These are phyloP conservation scores for Clavispora phyllophila DNA, from an alignment of 805 yeast species.

Conservation along the genomic window DNA sequence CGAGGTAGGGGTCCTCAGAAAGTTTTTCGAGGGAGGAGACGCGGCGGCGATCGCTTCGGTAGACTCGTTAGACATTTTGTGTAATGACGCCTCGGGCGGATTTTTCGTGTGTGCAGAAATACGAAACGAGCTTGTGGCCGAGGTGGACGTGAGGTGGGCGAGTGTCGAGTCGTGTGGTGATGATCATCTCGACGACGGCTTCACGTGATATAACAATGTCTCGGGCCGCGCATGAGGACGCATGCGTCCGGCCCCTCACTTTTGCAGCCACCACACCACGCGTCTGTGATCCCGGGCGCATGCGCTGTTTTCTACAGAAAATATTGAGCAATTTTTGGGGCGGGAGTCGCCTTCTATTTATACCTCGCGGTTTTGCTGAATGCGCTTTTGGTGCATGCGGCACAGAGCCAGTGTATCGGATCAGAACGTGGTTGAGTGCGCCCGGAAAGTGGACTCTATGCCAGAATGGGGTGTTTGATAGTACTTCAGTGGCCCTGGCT, in stretches of 20 bases:
- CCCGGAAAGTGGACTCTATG: too few species aligned
- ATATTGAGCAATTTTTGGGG: not conserved
- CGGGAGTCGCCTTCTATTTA: not conserved
- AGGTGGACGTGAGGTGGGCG: not conserved
- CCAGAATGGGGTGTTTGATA: too few species aligned
- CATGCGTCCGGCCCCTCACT: not conserved
- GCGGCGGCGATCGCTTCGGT: conserved; percentile 5
- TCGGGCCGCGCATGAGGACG: not conserved
- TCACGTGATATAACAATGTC: conserved; percentile 1
- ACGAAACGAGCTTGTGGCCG: not conserved
- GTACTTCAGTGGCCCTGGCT: too few species aligned
- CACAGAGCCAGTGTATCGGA: too few species aligned
- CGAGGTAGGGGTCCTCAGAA: conserved; percentile 40
- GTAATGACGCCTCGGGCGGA: conserved; percentile 3
- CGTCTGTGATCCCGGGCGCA: not conserved
- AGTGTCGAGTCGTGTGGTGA: conserved; percentile 6
- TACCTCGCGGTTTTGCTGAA: not conserved
- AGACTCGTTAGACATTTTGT: conserved; percentile 7
- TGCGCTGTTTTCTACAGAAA: not conserved
- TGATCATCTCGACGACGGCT: conserved; percentile 17
- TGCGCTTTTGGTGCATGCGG: not conserved
- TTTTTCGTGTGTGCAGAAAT: conserved; percentile 1
- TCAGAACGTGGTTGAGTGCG: too few species aligned
- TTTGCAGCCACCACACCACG: not conserved
- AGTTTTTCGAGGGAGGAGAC: conserved; percentile 19